A percentile compares a stretch with the other conserved stretches of the same genome.
phyloP scores from a whole-genome alignment of 2,329 filamentous ascomycete genomes.

The Aspergillus brunneoviolaceus region DNA sequence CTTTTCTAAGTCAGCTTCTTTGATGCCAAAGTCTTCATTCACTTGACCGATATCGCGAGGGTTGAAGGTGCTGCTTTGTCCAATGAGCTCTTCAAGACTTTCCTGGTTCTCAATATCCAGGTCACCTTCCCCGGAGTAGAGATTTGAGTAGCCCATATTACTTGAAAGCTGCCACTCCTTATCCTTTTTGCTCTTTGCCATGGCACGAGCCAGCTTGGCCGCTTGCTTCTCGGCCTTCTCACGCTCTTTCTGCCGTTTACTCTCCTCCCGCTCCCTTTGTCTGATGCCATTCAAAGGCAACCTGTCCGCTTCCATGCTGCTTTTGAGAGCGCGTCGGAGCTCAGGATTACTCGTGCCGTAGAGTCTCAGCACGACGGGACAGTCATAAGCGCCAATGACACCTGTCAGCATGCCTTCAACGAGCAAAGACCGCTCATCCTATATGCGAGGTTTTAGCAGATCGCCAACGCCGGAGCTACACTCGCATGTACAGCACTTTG shows the following conservation, averaged over 20 bases:
- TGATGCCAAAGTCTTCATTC: constrained; percentile 68
- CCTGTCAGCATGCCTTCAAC: constrained; percentile 71
- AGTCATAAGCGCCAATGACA: constrained; percentile 66
- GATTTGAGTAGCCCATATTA: constrained; percentile 36
- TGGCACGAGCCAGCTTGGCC: constrained; percentile 30
- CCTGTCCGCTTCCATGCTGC: constrained; percentile 62
- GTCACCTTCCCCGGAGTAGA: constrained; percentile 30
- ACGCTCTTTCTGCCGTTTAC: constrained; percentile 48
- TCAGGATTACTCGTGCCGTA: constrained; percentile 64
- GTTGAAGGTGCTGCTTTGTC: constrained; percentile 66
- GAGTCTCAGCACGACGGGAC: constrained; percentile 67
- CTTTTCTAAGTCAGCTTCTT: constrained; percentile 67
- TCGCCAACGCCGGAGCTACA: background rate
- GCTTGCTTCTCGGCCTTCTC: constrained; percentile 49
- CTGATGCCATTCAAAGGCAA: constrained; percentile 57
- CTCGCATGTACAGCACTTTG: background rate
- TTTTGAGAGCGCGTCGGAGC: constrained; percentile 56
- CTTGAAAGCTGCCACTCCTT: constrained; percentile 26
- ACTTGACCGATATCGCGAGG: constrained; percentile 64
- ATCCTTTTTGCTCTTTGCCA: constrained; percentile 26
- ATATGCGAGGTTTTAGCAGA: constrained; percentile 20
- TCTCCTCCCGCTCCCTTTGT: constrained; percentile 55
- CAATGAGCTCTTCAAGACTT: constrained; percentile 63
- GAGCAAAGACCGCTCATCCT: constrained; percentile 58
- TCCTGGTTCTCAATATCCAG: constrained; percentile 34